A percentile compares a stretch with the other conserved stretches of the same genome.
Evolutionary conservation across 2,329 filamentous ascomycete genomes (phyloP).

Genomic region (Fusarium illudens): DNA sequence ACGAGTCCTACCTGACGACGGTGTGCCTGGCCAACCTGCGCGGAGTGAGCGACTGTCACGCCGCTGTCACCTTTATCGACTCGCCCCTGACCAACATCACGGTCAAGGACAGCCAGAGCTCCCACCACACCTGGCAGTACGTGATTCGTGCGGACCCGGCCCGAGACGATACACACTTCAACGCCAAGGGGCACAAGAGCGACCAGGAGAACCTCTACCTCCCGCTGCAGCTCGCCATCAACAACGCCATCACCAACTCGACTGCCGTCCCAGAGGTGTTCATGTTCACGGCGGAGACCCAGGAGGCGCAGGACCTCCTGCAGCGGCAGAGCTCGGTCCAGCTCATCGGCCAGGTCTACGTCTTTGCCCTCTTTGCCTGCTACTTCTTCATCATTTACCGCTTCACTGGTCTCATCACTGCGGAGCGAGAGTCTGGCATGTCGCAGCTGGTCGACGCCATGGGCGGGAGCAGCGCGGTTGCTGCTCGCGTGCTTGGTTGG

Average conservation of each 20-base stretch:
- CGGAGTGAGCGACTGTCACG: slow-evolving; percentile 44
- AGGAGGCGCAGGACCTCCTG: slow-evolving; percentile 10
- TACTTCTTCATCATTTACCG: slow-evolving; percentile 34
- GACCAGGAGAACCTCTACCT: slow-evolving; percentile 36
- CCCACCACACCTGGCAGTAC: slow-evolving; percentile 43
- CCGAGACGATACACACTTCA: slow-evolving; percentile 52
- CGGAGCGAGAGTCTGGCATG: slow-evolving; percentile 46
- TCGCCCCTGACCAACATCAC: slow-evolving; percentile 36
- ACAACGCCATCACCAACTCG: slow-evolving; percentile 44
- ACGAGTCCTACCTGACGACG: slow-evolving; percentile 22
- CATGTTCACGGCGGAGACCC: slow-evolving; percentile 23
- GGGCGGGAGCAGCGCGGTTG: slow-evolving; percentile 53
- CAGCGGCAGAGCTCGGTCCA: neutral
- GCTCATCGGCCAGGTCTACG: slow-evolving; percentile 28
- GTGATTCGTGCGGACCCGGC: slow-evolving; percentile 39
- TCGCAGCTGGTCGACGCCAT: slow-evolving; percentile 47
- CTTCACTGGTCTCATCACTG: slow-evolving; percentile 32
- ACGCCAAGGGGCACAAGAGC: slow-evolving; percentile 53
- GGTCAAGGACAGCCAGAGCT: neutral
- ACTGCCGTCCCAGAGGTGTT: slow-evolving; percentile 28
- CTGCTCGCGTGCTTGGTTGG: slow-evolving; percentile 40
- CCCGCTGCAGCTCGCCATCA: slow-evolving; percentile 44
- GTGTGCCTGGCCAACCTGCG: slow-evolving; percentile 39
- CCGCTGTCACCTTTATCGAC: slow-evolving; percentile 42
- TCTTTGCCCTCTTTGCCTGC: slow-evolving; percentile 38